Evolutionary conservation across 1,284 basidiomycete species (phyloP), one percentile per base, ranked within the genome.

Genomic region (Abortiporus biennis): DNA sequence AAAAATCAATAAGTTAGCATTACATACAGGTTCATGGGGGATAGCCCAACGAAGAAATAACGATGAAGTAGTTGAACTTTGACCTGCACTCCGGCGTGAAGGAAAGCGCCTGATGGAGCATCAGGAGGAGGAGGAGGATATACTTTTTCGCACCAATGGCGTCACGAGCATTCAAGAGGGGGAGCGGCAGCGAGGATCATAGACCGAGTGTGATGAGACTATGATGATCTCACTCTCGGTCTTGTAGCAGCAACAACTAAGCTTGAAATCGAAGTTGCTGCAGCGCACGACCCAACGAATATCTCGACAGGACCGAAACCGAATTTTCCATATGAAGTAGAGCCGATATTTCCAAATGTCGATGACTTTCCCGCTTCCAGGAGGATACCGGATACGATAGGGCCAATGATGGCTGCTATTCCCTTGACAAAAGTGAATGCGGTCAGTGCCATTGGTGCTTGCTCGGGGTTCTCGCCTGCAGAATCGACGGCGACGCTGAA

Each of bases 221-320:
- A n/a, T n/a, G n/a, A n/a, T n/a, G n/a, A n/a, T n/a, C n/a, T n/a
- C n/a, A n/a, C n/a, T n/a, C n/a, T n/a, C n/a, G 38, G 38, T 31
- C 38, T 3, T 16, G 34, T 36, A 19, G 29, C 32, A 35, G 22
- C 40, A 32, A 42, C 40, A 22, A 25, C 33, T 8, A 42, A 17
- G 29, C 32, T 27, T 15, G 33, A 5, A n/a, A 36, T 15, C 4
- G 40, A 42, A 8, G 24, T 17, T 12, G 40, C 40, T 16, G 25
- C 19, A 4, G 54, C 54, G 23, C 52, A 55, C 2, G 48, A 46
- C 2, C 56, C 56, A 5, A 58, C 56, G 44, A 58, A 58, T 16
- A 58, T 51, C 46, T 58, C 55, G 21, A 58, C 48, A 2, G 50
- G 46, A 21, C 52, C 52, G 32, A 56, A 58, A 5, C 56, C 56